phyloP scores from a whole-genome alignment of 1,284 basidiomycete species.

The Xerocomus amazonicus region DNA sequence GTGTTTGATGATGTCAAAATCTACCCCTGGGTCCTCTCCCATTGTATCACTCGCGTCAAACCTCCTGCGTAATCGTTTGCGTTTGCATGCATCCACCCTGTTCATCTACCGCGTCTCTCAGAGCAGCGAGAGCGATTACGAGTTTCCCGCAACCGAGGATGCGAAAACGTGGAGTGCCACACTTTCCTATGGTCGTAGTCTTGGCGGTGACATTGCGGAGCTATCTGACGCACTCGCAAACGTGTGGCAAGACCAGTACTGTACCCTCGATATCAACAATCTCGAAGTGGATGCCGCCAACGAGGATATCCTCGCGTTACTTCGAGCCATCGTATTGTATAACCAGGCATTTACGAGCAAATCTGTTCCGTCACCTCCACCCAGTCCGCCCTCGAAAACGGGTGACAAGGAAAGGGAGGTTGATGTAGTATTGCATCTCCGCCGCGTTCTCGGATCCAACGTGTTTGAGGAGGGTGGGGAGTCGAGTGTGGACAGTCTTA shows the following conservation, averaged over 20 bases:
- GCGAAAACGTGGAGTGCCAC: conserved; percentile 40
- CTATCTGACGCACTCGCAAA: conserved; percentile 54
- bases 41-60: conserved; percentile 48
- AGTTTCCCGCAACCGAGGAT: conserved; percentile 24
- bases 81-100: conserved; percentile 45
- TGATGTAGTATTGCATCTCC: conserved; percentile 42
- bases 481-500: conserved; percentile 29
- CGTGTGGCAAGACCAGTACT: conserved; percentile 41
- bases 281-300: conserved; percentile 27
- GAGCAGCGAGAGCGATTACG: conserved; percentile 15
- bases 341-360: conserved; percentile 51
- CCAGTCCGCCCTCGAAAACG: conserved; percentile 41
- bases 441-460: conserved; percentile 50
- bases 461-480: conserved; percentile 49
- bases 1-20: conserved; percentile 30
- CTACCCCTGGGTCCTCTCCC: conserved; percentile 34
- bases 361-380: conserved; percentile 53
- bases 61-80: conserved; percentile 48
- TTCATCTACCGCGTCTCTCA: conserved; percentile 49
- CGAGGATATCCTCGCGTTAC: conserved; percentile 47
- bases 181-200: conserved; percentile 54
- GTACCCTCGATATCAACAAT: conserved; percentile 28
- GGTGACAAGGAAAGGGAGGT: conserved; percentile 12
- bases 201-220: conserved; percentile 53
- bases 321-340: conserved; percentile 56